Percentiles rank a stretch among this genome's conserved stretches.
These are phyloP conservation scores for Myrica gale DNA, from an alignment of 306 rosid genomes.

Conservation along the genomic window DNA sequence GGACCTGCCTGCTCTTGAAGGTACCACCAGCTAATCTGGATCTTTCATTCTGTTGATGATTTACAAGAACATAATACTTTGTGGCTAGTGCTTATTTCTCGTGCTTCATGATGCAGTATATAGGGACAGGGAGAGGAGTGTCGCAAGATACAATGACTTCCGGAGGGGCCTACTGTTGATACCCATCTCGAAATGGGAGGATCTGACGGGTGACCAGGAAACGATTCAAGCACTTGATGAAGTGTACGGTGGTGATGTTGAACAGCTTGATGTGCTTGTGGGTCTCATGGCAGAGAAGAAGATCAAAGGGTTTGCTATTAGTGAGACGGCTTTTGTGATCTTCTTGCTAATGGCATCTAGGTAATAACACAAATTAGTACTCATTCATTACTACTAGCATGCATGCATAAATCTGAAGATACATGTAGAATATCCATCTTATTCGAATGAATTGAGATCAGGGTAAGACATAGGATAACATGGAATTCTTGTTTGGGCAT, in stretches of 20 bases:
- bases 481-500: not conserved
- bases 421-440: too few species aligned
- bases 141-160: constrained; percentile 59
- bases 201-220: constrained; percentile 53
- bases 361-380: constrained; percentile 16
- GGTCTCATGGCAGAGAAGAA: constrained; percentile 72
- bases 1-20: constrained; percentile 60
- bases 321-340: constrained; percentile 55
- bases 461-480: not conserved
- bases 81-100: not conserved
- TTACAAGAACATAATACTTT: too few species aligned
- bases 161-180: constrained; percentile 43
- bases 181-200: constrained; percentile 59
- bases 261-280: constrained; percentile 49
- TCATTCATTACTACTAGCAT: not conserved
- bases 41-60: too few species aligned
- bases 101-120: constrained; percentile 41
- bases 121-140: constrained; percentile 57
- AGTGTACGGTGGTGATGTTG: constrained; percentile 59
- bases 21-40: constrained; percentile 14
- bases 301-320: constrained; percentile 62
- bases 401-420: not conserved
- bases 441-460: too few species aligned
- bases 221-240: constrained; percentile 40
- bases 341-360: constrained; percentile 57